These are phyloP conservation scores for Leishmania mexicana DNA, from an alignment of 208 protist genomes.

Conservation along the genomic window DNA sequence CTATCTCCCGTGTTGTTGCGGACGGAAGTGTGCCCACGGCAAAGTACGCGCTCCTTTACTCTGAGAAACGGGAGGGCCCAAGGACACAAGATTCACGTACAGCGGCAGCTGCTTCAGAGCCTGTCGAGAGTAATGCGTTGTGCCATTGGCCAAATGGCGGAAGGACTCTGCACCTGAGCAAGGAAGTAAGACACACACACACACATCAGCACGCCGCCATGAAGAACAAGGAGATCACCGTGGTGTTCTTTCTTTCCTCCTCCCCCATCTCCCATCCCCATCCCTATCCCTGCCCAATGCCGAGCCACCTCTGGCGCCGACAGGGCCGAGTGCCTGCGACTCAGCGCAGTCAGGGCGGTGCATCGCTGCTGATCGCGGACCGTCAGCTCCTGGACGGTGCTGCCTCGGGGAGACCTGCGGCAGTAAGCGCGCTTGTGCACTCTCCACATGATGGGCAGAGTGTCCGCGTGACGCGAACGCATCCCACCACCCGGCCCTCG, in stretches of 20 bases:
- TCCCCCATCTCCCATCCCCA: not conserved
- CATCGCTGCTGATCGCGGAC: no score
- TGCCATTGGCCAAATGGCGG: not conserved
- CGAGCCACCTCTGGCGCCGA: not conserved
- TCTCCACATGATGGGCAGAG: not conserved
- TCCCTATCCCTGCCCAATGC: not conserved
- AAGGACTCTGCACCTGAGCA: no score
- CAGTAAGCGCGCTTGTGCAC: not conserved
- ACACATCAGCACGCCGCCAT: not conserved
- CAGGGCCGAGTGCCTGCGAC: not conserved
- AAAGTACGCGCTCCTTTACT: not conserved
- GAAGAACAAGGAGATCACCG: not conserved
- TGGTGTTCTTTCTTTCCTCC: not conserved
- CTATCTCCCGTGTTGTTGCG: not conserved
- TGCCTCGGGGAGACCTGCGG: no score
- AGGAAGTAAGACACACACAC: not conserved
- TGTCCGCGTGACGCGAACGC: not conserved
- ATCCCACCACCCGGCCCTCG: not conserved
- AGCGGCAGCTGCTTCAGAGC: not conserved
- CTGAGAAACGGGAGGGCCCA: not conserved
- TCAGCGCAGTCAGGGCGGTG: no score
- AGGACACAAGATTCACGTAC: not conserved
- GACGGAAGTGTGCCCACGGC: not conserved
- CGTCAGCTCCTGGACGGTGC: not conserved
- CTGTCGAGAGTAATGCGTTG: not conserved